phyloP scores from a whole-genome alignment of 345 rosid genomes.

The Populus davidiana region DNA sequence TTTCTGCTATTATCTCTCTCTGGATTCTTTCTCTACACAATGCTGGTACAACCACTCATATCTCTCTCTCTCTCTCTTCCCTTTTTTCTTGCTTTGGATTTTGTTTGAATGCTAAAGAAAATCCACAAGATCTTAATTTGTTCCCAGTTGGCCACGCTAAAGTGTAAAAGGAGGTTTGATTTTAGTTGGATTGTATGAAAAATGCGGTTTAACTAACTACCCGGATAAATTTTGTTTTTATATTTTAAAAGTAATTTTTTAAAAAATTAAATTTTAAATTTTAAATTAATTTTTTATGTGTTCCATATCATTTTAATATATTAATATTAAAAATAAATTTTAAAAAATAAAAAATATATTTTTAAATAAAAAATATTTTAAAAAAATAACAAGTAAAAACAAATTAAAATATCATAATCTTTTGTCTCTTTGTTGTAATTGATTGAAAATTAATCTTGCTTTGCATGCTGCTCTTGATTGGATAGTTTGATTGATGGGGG shows the following conservation, averaged over 20 bases:
- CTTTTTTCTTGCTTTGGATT: conserved; percentile 19
- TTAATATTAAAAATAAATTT: no score
- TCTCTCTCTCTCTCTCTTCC: background rate
- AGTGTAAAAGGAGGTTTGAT: background rate
- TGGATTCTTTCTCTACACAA: conserved; percentile 39
- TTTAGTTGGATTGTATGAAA: conserved; percentile 1
- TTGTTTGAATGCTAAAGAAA: conserved; percentile 46
- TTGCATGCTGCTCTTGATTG: background rate
- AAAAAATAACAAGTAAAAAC: no score
- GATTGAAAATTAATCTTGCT: background rate
- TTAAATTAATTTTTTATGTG: no score
- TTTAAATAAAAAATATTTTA: no score
- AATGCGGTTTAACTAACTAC: background rate
- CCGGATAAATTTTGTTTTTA: no score
- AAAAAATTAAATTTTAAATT: no score
- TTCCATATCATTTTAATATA: no score
- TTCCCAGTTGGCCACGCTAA: conserved; percentile 25
- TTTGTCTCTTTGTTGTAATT: background rate
- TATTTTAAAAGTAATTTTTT: no score
- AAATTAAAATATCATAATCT: no score
- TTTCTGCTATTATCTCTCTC: conserved; percentile 22
- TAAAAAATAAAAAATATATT: no score
- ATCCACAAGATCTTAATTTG: conserved; percentile 26
- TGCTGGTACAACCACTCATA: conserved; percentile 36
- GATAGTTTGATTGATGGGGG: background rate